These are phyloP conservation scores for Lonicera japonica DNA, from an alignment of 129 eudicot genomes.

Conservation along the genomic window DNA sequence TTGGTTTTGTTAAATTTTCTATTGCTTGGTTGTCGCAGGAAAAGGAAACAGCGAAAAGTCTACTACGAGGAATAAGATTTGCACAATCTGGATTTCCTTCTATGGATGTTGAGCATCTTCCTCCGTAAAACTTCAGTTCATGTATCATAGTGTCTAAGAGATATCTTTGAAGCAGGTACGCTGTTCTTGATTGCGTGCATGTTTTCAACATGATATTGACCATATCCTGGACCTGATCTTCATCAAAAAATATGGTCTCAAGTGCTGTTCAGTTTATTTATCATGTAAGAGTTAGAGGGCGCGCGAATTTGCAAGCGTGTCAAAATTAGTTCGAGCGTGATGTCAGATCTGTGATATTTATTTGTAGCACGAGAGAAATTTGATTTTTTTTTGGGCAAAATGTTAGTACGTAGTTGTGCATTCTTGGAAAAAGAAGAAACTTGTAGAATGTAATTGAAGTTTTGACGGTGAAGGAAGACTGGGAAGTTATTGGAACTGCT, in stretches of 20 bases:
- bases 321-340: too few species aligned
- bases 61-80: slow-evolving; percentile 62
- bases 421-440: too few species aligned
- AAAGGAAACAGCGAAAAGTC: slow-evolving; percentile 75
- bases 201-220: not conserved
- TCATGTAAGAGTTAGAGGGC: not conserved
- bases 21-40: slow-evolving; percentile 37
- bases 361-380: too few species aligned
- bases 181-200: not conserved
- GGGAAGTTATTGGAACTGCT: too few species aligned
- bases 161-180: not conserved
- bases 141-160: not conserved
- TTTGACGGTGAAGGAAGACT: too few species aligned
- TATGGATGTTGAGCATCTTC: slow-evolving; percentile 42
- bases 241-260: too few species aligned
- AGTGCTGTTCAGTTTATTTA: not conserved
- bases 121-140: slow-evolving; percentile 7
- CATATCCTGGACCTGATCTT: not conserved
- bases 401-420: too few species aligned
- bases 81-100: slow-evolving; percentile 39
- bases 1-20: too few species aligned
- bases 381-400: too few species aligned
- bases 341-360: too few species aligned
- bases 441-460: too few species aligned
- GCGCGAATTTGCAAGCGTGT: not conserved